phyloP scores from a whole-genome alignment of 257 asterid species.

The Voacanga thouarsii region DNA sequence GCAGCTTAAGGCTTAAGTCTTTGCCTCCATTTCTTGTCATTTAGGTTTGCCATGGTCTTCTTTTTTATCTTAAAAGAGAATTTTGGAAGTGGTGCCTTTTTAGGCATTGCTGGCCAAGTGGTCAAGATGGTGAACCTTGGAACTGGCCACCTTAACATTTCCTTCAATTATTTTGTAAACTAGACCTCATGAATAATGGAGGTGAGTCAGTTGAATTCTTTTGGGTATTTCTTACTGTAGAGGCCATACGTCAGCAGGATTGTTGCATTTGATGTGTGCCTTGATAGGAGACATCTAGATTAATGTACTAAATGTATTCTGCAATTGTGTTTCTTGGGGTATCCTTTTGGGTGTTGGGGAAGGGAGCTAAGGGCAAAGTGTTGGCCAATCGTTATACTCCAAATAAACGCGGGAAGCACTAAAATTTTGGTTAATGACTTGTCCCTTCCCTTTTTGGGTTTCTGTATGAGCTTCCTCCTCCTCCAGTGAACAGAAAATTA shows the following conservation, averaged over 20 bases:
- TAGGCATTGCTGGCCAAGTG: background rate
- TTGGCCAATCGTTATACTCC: background rate
- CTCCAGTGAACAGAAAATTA: no score
- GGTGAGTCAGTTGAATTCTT: no score
- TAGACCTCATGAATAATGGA: no score
- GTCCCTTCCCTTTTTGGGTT: background rate
- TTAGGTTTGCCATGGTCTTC: background rate
- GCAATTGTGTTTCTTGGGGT: background rate
- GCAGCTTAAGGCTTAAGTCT: background rate
- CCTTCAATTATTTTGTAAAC: background rate
- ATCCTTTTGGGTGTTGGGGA: background rate
- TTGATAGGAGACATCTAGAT: background rate
- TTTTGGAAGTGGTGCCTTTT: background rate
- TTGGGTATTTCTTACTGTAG: no score
- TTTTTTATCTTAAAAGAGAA: background rate
- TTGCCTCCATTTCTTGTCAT: background rate
- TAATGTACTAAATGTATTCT: background rate
- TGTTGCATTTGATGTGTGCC: background rate
- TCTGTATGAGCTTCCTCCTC: no score
- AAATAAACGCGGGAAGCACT: background rate
- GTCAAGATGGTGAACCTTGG: background rate
- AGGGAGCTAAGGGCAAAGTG: background rate
- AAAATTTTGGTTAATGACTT: background rate
- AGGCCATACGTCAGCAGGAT: background rate
- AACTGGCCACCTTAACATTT: background rate